Conservation (phyloP, 2,329 filamentous ascomycete species). For the Epicoccum sorghinum region DNA sequence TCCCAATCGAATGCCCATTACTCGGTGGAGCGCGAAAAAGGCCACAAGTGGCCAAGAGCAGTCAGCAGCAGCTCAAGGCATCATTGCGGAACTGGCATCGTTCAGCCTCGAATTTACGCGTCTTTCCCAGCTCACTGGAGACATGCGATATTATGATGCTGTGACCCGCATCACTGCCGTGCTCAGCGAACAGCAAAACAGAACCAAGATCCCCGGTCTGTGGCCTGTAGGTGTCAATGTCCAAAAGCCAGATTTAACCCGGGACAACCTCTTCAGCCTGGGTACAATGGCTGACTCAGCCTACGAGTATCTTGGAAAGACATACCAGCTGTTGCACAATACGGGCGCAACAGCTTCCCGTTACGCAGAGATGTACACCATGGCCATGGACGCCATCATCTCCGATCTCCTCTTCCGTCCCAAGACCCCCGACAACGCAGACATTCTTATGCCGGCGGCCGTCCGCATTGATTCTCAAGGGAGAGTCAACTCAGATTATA, state of each 20-base stretch:
- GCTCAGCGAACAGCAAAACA: conserved; percentile 48
- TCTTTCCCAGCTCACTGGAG: conserved; percentile 51
- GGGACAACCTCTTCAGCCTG: conserved; percentile 47
- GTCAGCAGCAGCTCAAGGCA: conserved; percentile 40
- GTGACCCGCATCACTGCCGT: conserved; percentile 47
- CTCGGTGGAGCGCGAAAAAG: conserved; percentile 31
- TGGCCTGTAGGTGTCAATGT: conserved; percentile 46
- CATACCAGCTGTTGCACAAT: conserved; percentile 26
- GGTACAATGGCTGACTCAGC: conserved; percentile 41
- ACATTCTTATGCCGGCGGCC: conserved; percentile 48
- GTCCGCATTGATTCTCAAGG: conserved; percentile 40
- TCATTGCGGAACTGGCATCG: conserved; percentile 53
- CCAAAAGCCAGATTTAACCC: conserved; percentile 35
- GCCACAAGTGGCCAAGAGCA: conserved; percentile 37
- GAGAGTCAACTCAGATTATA: conserved; percentile 27
- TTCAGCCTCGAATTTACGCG: conserved; percentile 53
- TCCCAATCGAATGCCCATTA: conserved; percentile 66
- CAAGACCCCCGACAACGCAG: conserved; percentile 51
- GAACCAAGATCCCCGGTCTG: conserved; percentile 51
- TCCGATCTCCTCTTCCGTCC: conserved; percentile 55
- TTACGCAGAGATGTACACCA: conserved; percentile 62
- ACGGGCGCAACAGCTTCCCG: conserved; percentile 38
- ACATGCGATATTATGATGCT: conserved; percentile 53
- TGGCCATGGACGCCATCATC: conserved; percentile 47
- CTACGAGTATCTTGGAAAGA: conserved; percentile 48